Evolutionary conservation across 495 filamentous ascomycete species (phyloP).

Genomic region (Neurospora cerealis): DNA sequence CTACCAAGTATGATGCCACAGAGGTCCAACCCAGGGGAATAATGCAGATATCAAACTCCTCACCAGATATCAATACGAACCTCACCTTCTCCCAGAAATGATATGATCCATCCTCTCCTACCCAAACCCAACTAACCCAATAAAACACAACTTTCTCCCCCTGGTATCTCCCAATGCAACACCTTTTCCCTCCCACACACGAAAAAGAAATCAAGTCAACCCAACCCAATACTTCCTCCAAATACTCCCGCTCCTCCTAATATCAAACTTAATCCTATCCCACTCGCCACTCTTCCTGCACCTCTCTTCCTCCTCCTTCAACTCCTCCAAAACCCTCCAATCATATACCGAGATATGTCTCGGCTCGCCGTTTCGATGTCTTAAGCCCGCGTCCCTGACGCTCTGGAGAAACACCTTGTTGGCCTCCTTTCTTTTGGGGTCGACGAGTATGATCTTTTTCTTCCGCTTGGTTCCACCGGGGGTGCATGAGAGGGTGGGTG

Average conservation of each 20-base stretch:
- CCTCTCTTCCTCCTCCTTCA: conserved; percentile 28
- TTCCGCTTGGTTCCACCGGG: conserved; percentile 18
- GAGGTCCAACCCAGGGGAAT: no score
- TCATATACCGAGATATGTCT: conserved; percentile 38
- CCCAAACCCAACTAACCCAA: neutral
- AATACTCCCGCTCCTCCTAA: conserved; percentile 1
- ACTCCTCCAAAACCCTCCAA: conserved; percentile 37
- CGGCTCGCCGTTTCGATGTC: conserved; percentile 20
- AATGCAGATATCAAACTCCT: neutral
- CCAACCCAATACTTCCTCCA: conserved; percentile 18
- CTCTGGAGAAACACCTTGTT: conserved; percentile 28
- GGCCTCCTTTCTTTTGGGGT: conserved; percentile 26
- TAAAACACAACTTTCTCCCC: neutral
- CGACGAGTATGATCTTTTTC: conserved; percentile 36
- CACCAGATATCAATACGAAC: neutral
- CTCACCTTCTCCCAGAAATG: neutral
- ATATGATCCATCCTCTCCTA: neutral
- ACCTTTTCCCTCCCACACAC: neutral
- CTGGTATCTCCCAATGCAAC: neutral
- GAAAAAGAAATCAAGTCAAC: conserved; percentile 7
- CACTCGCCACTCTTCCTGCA: conserved; percentile 1
- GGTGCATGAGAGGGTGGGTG: conserved; percentile 16
- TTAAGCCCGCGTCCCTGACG: conserved; percentile 26
- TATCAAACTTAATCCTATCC: neutral
- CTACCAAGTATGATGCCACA: neutral